Evolutionary conservation across 768 basidiomycete species (phyloP).

Genomic region (Boletus pseudopeckii): DNA sequence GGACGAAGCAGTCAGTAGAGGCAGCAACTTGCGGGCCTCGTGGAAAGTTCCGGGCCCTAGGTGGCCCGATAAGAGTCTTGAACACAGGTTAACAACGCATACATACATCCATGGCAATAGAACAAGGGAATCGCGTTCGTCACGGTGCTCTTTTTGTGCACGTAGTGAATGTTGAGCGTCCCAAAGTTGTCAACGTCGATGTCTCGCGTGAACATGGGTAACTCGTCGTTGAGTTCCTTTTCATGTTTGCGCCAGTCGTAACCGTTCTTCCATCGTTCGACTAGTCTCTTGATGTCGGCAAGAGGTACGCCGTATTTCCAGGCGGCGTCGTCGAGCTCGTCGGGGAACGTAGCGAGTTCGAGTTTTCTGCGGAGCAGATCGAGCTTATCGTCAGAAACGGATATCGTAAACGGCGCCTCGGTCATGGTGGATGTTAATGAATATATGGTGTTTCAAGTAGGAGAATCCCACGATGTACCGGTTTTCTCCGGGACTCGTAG

Average conservation of each 20-base stretch:
- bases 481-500: background rate
- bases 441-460: background rate
- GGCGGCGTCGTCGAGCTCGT: constrained; percentile 50
- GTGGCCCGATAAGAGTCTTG: background rate
- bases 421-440: constrained; percentile 17
- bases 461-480: background rate
- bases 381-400: constrained; percentile 43
- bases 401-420: constrained; percentile 46
- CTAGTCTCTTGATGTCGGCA: constrained; percentile 45
- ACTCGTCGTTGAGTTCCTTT: constrained; percentile 43
- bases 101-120: constrained; percentile 59
- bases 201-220: constrained; percentile 55
- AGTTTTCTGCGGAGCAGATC: constrained; percentile 44
- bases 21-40: constrained; percentile 56
- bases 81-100: background rate
- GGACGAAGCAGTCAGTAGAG: constrained; percentile 43
- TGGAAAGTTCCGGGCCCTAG: constrained; percentile 50
- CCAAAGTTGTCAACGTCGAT: constrained; percentile 48
- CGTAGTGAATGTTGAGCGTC: constrained; percentile 52
- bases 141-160: constrained; percentile 48
- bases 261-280: constrained; percentile 47
- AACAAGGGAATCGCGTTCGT: constrained; percentile 53
- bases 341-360: constrained; percentile 46
- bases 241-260: constrained; percentile 59
- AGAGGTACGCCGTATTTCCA: constrained; percentile 54